Conservation (phyloP, 257 asterid genomes). For the Capsicum rhomboideum region DNA sequence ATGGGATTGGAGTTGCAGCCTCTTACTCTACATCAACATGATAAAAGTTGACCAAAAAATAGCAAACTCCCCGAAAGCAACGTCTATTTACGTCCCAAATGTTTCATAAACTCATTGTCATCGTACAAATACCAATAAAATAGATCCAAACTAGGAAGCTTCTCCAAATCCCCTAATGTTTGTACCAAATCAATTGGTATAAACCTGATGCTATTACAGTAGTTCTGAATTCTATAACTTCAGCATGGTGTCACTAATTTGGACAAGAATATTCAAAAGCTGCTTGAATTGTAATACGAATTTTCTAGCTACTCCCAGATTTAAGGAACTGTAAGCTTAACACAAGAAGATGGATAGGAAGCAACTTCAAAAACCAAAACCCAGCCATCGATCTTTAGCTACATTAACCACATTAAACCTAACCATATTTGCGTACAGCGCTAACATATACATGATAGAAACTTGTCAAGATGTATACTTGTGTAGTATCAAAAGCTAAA, state of each 20-base stretch:
- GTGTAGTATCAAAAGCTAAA: neutral
- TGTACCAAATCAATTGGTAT: neutral
- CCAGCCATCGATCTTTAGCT: neutral
- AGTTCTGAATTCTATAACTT: neutral
- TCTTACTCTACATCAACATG: neutral
- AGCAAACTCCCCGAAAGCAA: neutral
- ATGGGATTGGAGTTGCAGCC: neutral
- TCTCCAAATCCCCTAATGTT: neutral
- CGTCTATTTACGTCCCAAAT: neutral
- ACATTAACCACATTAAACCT: neutral
- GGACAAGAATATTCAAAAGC: neutral
- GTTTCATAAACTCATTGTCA: neutral
- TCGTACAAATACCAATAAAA: neutral
- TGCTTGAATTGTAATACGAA: neutral
- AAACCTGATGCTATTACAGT: neutral
- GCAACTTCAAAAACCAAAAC: neutral
- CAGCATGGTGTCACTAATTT: neutral
- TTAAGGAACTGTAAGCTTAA: neutral
- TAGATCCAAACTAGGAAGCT: neutral
- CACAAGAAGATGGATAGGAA: neutral
- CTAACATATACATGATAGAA: neutral
- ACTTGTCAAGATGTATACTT: neutral
- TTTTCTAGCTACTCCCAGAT: neutral
- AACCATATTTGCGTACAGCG: neutral
- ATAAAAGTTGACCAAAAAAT: neutral